A percentile compares a stretch with the other conserved stretches of the same genome.
These are phyloP conservation scores for Auxenochlorella protothecoides DNA, from an alignment of 139 green algal species.

Conservation along the genomic window DNA sequence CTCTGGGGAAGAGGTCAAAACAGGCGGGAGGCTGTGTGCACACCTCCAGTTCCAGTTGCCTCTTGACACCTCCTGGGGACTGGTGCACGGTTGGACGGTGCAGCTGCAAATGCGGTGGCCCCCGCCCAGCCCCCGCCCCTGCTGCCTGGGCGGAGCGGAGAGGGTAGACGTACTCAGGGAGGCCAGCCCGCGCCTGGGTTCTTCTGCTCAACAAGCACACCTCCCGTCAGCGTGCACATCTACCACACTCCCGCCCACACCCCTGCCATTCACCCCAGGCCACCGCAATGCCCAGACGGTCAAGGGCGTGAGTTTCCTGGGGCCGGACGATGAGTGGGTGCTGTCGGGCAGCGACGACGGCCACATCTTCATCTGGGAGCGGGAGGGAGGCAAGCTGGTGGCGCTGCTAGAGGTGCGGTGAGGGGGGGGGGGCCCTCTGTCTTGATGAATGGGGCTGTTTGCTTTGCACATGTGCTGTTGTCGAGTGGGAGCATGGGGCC, in stretches of 20 bases:
- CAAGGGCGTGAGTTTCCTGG: constrained; percentile 42
- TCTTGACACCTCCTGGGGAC: too few species aligned
- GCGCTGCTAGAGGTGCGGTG: constrained; percentile 10
- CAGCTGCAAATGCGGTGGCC: constrained; percentile 6
- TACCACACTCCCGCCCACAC: neutral
- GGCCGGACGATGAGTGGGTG: constrained; percentile 30
- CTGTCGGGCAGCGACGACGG: constrained; percentile 56
- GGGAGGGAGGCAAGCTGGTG: constrained; percentile 17
- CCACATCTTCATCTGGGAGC: constrained; percentile 52
- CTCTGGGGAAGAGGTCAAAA: too few species aligned
- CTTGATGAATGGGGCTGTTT: too few species aligned
- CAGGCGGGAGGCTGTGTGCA: too few species aligned
- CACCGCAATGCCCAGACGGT: constrained; percentile 51
- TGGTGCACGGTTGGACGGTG: neutral
- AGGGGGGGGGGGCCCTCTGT: too few species aligned
- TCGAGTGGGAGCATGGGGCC: too few species aligned
- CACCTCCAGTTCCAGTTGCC: too few species aligned
- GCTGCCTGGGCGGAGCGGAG: too few species aligned
- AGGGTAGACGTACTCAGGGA: neutral
- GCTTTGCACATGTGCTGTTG: too few species aligned
- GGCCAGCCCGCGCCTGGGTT: neutral
- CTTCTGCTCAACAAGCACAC: neutral
- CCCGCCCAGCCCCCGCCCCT: neutral
- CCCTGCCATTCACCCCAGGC: constrained; percentile 24
- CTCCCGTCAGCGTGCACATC: neutral